A percentile compares a stretch with the other conserved stretches of the same genome.
Conservation (phyloP, 306 rosid species). For the Vigna reflexopilosa region DNA sequence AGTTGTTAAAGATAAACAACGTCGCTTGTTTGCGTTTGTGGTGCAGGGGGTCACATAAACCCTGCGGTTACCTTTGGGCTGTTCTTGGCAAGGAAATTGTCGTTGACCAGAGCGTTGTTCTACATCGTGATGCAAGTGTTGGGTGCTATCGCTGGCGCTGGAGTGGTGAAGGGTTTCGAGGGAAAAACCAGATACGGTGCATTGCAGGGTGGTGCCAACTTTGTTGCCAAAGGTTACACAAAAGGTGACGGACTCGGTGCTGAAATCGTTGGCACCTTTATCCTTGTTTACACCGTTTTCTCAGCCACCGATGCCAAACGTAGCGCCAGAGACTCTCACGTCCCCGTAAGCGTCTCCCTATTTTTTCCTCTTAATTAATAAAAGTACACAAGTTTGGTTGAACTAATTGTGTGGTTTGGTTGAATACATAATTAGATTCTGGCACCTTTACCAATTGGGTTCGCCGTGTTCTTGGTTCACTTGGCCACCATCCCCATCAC, state of each 20-base stretch:
- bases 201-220: constrained; percentile 45
- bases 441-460: constrained; percentile 65
- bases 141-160: constrained; percentile 61
- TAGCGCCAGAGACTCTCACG: constrained; percentile 64
- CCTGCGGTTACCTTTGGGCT: constrained; percentile 61
- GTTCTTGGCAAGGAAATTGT: constrained; percentile 56
- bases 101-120: constrained; percentile 51
- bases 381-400: background rate
- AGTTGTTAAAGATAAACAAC: background rate
- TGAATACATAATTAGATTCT: constrained; percentile 42
- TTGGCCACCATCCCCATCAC: constrained; percentile 66
- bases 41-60: constrained; percentile 61
- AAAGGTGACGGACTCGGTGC: constrained; percentile 65
- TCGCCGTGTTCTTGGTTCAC: constrained; percentile 63
- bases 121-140: constrained; percentile 60
- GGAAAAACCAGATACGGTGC: constrained; percentile 37
- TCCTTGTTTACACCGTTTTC: constrained; percentile 65
- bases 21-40: background rate
- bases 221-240: constrained; percentile 53
- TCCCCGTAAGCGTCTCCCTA: constrained; percentile 49
- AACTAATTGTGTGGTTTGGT: background rate
- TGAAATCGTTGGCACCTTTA: constrained; percentile 60
- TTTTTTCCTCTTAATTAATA: too few species aligned
- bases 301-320: constrained; percentile 67
- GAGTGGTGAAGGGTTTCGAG: constrained; percentile 62